Conservation (phyloP, 1,284 basidiomycete genomes). For the Porogramme epimiltina region DNA sequence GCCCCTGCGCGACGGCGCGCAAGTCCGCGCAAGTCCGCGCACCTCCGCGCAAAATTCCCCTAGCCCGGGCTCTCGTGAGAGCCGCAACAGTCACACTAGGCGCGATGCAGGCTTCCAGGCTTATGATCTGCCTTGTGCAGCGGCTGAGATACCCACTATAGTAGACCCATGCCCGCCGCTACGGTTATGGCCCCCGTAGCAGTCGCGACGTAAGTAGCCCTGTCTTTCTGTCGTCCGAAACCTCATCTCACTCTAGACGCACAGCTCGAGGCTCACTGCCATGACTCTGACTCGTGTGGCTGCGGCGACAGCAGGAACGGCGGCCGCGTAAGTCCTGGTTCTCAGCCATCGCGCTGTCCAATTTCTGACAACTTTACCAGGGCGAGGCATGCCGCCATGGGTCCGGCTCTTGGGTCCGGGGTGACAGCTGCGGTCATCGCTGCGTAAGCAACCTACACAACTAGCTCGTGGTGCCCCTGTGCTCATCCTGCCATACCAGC, state of each 20-base stretch:
- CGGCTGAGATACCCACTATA: too few species aligned
- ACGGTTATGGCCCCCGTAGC: slow-evolving; percentile 11
- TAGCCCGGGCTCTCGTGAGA: too few species aligned
- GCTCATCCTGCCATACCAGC: too few species aligned
- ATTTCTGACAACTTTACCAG: not conserved
- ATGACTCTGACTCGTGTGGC: slow-evolving; percentile 10
- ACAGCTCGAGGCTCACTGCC: slow-evolving; percentile 5
- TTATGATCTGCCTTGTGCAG: too few species aligned
- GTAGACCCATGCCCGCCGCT: slow-evolving; percentile 21
- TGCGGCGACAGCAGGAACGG: slow-evolving; percentile 12
- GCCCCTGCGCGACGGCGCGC: not conserved
- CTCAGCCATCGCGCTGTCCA: not conserved
- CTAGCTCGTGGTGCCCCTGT: too few species aligned
- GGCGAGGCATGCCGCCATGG: slow-evolving; percentile 11
- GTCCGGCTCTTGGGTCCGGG: slow-evolving; percentile 13
- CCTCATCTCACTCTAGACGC: too few species aligned
- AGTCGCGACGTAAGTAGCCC: slow-evolving; percentile 2
- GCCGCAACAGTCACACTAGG: slow-evolving; percentile 3
- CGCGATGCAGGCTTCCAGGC: not conserved
- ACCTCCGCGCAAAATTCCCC: too few species aligned
- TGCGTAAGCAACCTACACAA: slow-evolving; percentile 4
- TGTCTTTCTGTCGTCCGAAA: too few species aligned
- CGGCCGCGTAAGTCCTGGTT: not conserved
- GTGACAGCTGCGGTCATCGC: slow-evolving; percentile 9
- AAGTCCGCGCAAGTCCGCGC: too few species aligned